Evolutionary conservation across 345 rosid species (phyloP).

Genomic region (Arabis alpina): DNA sequence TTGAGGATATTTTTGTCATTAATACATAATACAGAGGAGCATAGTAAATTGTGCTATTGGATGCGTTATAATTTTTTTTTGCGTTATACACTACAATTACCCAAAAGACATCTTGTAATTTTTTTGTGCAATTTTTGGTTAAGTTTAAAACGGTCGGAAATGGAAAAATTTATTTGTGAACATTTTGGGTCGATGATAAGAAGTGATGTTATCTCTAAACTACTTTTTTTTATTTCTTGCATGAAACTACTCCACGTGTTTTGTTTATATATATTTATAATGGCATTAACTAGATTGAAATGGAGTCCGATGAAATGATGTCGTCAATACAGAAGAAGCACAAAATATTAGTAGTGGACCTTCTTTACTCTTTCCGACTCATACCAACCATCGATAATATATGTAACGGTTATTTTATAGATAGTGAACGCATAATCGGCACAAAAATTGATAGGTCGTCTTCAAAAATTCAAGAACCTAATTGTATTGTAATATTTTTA

Average conservation of each 20-base stretch:
- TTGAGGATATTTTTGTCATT: too few relatives aligned
- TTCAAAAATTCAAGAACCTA: neutral
- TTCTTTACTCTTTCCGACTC: conserved; percentile 15
- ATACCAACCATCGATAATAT: conserved; percentile 23
- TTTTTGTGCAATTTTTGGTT: too few relatives aligned
- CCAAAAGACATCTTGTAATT: too few relatives aligned
- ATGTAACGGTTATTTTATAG: neutral
- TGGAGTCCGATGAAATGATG: conserved; percentile 30
- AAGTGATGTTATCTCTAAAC: conserved; percentile 32
- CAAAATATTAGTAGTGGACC: conserved; percentile 11
- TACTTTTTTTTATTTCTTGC: neutral
- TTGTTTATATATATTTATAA: neutral
- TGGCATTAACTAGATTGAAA: conserved; percentile 2
- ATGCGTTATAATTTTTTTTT: too few relatives aligned
- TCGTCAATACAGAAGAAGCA: conserved; percentile 27
- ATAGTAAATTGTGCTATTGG: too few relatives aligned
- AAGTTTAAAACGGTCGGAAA: conserved; percentile 1
- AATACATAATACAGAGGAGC: too few relatives aligned
- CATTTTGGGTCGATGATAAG: conserved; percentile 36
- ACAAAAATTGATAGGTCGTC: neutral
- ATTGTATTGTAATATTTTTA: too few relatives aligned
- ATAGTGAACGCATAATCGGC: conserved; percentile 3
- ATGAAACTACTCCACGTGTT: conserved; percentile 30
- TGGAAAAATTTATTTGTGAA: conserved; percentile 5
- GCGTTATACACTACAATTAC: too few relatives aligned